These are phyloP conservation scores for Picea glauca DNA, from an alignment of 75 land plant genomes.

Conservation along the genomic window DNA sequence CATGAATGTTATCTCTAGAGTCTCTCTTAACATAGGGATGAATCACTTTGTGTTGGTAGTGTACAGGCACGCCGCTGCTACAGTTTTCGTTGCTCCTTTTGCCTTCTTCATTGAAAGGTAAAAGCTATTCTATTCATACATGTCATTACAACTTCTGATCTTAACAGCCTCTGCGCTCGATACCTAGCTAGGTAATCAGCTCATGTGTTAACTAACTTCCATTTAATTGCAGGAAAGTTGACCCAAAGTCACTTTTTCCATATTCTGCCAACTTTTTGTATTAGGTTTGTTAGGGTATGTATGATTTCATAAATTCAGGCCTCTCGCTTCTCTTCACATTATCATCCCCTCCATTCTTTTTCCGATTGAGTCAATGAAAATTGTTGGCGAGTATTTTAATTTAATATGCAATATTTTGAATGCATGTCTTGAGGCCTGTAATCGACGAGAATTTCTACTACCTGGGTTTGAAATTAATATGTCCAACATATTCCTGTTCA, in stretches of 20 bases:
- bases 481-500: conserved; percentile 20
- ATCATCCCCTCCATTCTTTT: not conserved
- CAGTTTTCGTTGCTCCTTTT: conserved; percentile 2
- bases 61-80: too few relatives aligned
- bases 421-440: conserved; percentile 1
- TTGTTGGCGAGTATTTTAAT: not conserved
- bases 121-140: too few relatives aligned
- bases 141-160: too few relatives aligned
- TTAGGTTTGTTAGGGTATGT: not conserved
- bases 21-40: too few relatives aligned
- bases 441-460: conserved; percentile 12
- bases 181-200: too few relatives aligned
- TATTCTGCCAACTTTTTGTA: not conserved
- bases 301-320: too few relatives aligned
- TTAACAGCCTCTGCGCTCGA: too few relatives aligned
- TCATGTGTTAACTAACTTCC: not conserved
- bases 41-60: too few relatives aligned
- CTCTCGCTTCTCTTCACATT: too few relatives aligned
- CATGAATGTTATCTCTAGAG: too few relatives aligned
- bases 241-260: too few relatives aligned
- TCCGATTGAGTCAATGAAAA: not conserved
- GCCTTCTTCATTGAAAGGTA: conserved; percentile 6
- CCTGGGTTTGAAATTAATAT: not conserved
- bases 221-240: conserved; percentile 4
- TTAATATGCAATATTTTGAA: not conserved